Conservation (phyloP, 129 eudicot genomes). For the Flaveria bidentis region DNA sequence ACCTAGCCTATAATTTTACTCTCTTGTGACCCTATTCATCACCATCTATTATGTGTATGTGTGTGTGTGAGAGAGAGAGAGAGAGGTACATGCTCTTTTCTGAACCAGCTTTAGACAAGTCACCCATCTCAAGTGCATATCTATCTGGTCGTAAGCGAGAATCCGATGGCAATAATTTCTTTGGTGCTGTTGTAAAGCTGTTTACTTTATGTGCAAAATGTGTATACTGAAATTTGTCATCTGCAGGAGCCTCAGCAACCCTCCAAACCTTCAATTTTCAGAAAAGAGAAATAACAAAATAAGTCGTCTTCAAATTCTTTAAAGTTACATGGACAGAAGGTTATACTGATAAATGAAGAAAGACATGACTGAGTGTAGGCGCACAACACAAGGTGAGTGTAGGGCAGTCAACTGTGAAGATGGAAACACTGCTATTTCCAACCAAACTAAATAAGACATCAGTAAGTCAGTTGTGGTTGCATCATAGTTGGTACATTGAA, state of each 20-base stretch:
- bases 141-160: slow-evolving; percentile 92
- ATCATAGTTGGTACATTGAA: too few relatives aligned
- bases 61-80: slow-evolving; percentile 32
- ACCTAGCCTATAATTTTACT: not conserved
- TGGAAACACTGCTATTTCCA: too few relatives aligned
- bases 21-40: not conserved
- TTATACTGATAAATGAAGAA: too few relatives aligned
- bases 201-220: slow-evolving; percentile 91
- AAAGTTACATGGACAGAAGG: too few relatives aligned
- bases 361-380: too few relatives aligned
- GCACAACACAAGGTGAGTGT: too few relatives aligned
- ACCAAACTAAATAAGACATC: too few relatives aligned
- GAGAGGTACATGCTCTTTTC: slow-evolving; percentile 83
- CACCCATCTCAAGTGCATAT: slow-evolving; percentile 89
- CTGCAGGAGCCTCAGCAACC: slow-evolving; percentile 65
- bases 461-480: too few relatives aligned
- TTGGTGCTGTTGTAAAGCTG: slow-evolving; percentile 95
- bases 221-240: slow-evolving; percentile 89
- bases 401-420: too few relatives aligned
- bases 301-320: not conserved
- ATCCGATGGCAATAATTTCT: slow-evolving; percentile 82
- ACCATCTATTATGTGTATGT: not conserved
- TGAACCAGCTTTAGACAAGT: slow-evolving; percentile 79
- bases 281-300: not conserved
- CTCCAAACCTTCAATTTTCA: slow-evolving; percentile 70